Percentiles rank a stretch among this genome's conserved stretches.
Conservation (phyloP, 2,329 filamentous ascomycete species). For the Epichloe sylvatica region DNA sequence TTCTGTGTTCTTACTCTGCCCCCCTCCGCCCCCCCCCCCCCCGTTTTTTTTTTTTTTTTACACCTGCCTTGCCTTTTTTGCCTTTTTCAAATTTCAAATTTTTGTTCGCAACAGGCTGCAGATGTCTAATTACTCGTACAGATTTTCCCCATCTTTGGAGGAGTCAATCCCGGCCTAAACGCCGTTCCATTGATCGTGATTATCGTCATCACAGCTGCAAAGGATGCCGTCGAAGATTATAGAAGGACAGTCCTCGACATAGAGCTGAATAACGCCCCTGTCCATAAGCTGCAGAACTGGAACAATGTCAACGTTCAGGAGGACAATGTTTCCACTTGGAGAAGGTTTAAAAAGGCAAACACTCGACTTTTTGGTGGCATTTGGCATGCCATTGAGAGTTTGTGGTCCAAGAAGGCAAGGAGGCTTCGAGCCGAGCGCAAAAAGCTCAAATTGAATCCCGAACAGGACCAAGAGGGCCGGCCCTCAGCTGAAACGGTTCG, state of each 20-base stretch:
- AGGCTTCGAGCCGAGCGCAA: slow-evolving; percentile 36
- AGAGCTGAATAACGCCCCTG: slow-evolving; percentile 88
- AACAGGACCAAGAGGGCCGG: slow-evolving; percentile 38
- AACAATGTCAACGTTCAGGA: slow-evolving; percentile 85
- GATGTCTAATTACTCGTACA: slow-evolving; percentile 24
- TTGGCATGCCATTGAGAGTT: slow-evolving; percentile 30
- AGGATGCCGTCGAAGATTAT: slow-evolving; percentile 93
- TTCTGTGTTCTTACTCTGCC: no score
- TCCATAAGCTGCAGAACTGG: slow-evolving; percentile 80
- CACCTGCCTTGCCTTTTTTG: neutral
- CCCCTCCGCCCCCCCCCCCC: no score
- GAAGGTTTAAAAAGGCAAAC: slow-evolving; percentile 78
- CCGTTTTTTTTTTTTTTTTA: no score
- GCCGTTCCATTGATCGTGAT: slow-evolving; percentile 90
- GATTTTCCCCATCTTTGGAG: slow-evolving; percentile 95
- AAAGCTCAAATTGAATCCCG: slow-evolving; percentile 10
- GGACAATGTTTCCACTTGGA: slow-evolving; percentile 75
- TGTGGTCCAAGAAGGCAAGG: slow-evolving; percentile 38
- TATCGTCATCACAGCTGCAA: slow-evolving; percentile 73
- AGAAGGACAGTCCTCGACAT: slow-evolving; percentile 81
- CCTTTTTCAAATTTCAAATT: neutral
- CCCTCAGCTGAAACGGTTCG: slow-evolving; percentile 37
- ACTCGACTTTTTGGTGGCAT: slow-evolving; percentile 45
- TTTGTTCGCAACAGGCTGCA: neutral
- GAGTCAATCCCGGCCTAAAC: slow-evolving; percentile 75